These are phyloP conservation scores for Suhomyces vadensis DNA, from an alignment of 805 yeast genomes.

Conservation along the genomic window DNA sequence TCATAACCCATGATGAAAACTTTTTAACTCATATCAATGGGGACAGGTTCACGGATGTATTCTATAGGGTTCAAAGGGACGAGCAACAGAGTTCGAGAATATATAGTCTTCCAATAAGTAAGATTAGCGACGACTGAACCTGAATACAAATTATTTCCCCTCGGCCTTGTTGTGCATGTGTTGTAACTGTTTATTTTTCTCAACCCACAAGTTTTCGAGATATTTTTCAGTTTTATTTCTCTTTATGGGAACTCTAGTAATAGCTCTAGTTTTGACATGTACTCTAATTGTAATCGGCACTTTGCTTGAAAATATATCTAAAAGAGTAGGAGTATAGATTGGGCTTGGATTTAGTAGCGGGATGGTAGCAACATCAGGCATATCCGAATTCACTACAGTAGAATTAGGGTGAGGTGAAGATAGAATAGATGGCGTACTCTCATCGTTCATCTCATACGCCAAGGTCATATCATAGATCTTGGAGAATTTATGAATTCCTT, in stretches of 20 bases:
- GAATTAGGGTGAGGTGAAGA: neutral
- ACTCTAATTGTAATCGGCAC: constrained; percentile 42
- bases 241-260: constrained; percentile 52
- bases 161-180: neutral
- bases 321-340: constrained; percentile 28
- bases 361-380: neutral
- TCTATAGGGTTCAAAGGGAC: constrained; percentile 78
- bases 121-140: constrained; percentile 19
- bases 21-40: constrained; percentile 87
- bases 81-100: constrained; percentile 80
- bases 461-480: constrained; percentile 60
- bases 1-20: constrained; percentile 95
- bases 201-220: constrained; percentile 72
- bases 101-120: constrained; percentile 44
- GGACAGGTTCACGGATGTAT: constrained; percentile 79
- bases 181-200: constrained; percentile 54
- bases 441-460: constrained; percentile 29
- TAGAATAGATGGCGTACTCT: neutral
- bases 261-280: constrained; percentile 48
- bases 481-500: constrained; percentile 34
- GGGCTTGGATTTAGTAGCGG: neutral
- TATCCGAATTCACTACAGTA: too few species aligned
- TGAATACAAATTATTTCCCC: neutral
- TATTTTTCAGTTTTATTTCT: constrained; percentile 65
- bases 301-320: constrained; percentile 30